Evolutionary conservation across 2,329 filamentous ascomycete genomes (phyloP), one percentile per base, ranked within the genome.

Genomic region (Sphaerulina musiva): DNA sequence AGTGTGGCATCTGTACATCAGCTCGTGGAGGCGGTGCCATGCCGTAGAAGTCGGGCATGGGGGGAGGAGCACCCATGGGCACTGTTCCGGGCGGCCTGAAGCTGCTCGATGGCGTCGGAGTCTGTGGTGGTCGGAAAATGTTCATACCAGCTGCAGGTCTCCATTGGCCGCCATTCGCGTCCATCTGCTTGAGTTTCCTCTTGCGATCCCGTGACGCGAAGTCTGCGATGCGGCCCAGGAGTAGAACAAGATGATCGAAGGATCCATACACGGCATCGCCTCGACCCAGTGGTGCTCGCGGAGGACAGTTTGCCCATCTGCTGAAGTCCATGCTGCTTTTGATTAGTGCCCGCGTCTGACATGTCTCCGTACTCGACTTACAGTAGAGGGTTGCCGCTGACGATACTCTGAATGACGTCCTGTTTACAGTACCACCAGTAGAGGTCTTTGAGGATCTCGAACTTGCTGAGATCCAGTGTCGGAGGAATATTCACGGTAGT

Each of bases 381-480:
- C 89, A 96, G 85, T 45, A 95, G 76, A 58, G 80, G 80, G 41
- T 92, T 91, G 7, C 89, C 92, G 61, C 91, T 93, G 23, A 97
- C 75, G 57, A 96, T 82, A 67, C 88, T 90, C 69, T 96, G 92
- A 63, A 92, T 95, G 7, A 87, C 83, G 69, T 97, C 93, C 76
- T 96, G 93, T 70, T 95, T 95, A 64, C 82, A 85, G 68, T 91
- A 96, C 87, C 90, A 96, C 91, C 92, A 98, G 67, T 87, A 95
- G 4, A 97, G 73, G 71, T 97, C 93, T 59, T 87, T 83, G 39
- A 93, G 77, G 12, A 87, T 85, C 64, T 93, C 87, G 65, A 87
- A 95, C 40, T 81, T 84, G 58, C 89, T 84, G 46, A 95, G 78
- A 57, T 97, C 91, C 12, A 59, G 63, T 59, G 34, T 58, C 57